A percentile compares a stretch with the other conserved stretches of the same genome.
phyloP scores from a whole-genome alignment of 225 moss, liverwort and hornwort genomes.

The Ulota crispa region DNA sequence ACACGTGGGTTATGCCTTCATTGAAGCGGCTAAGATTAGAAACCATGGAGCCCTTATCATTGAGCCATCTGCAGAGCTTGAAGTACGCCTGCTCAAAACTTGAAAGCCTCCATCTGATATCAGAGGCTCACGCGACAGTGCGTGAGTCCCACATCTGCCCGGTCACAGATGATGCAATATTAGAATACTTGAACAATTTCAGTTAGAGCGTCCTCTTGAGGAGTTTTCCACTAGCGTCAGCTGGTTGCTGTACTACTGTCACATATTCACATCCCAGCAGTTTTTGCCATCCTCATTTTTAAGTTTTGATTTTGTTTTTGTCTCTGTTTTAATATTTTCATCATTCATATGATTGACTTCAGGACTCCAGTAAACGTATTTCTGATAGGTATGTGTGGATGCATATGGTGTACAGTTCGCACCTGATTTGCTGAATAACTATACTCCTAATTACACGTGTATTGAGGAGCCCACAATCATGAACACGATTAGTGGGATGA shows the following conservation, averaged over 20 bases:
- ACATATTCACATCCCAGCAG: constrained; percentile 16
- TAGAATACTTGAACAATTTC: constrained; percentile 50
- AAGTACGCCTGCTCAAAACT: constrained; percentile 64
- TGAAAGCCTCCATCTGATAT: constrained; percentile 79
- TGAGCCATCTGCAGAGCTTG: constrained; percentile 55
- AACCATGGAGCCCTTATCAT: constrained; percentile 55
- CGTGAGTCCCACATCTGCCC: constrained; percentile 77
- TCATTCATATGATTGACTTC: not conserved
- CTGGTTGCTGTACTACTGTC: not conserved
- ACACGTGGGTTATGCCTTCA: constrained; percentile 60
- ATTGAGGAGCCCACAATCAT: not conserved
- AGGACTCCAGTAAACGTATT: not conserved
- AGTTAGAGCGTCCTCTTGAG: not conserved
- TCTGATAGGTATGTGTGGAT: not conserved
- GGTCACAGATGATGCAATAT: constrained; percentile 61
- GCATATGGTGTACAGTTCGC: not conserved
- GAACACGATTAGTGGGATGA: not conserved
- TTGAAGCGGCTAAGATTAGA: constrained; percentile 75
- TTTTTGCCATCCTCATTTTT: constrained; percentile 1
- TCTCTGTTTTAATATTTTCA: not conserved
- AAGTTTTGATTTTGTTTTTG: not conserved
- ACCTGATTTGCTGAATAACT: not conserved
- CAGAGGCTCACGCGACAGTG: constrained; percentile 49
- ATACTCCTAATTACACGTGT: not conserved
- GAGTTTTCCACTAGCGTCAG: constrained; percentile 2